Evolutionary conservation across 164 flowering plant species (phyloP).

Genomic region (Dillenia turbinata): DNA sequence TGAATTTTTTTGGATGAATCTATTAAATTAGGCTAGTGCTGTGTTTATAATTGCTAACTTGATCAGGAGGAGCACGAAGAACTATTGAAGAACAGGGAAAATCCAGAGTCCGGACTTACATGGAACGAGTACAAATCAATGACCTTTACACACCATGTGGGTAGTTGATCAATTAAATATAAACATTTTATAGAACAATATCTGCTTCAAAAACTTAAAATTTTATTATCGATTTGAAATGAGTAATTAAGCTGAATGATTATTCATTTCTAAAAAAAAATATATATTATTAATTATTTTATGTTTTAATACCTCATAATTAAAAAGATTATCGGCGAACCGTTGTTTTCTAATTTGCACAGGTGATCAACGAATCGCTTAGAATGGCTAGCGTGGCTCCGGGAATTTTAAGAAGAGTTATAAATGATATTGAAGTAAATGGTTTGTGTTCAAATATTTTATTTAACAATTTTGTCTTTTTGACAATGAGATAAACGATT

Average conservation of each 20-base stretch:
- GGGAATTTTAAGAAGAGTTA: slow-evolving; percentile 22
- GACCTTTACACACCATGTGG: slow-evolving; percentile 33
- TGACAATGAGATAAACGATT: too few relatives aligned
- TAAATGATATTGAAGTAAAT: slow-evolving; percentile 32
- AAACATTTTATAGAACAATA: too few relatives aligned
- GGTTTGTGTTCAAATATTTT: slow-evolving; percentile 15
- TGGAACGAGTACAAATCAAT: slow-evolving; percentile 44
- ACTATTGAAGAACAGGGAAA: slow-evolving; percentile 20
- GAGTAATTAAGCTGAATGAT: too few relatives aligned
- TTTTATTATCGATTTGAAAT: too few relatives aligned
- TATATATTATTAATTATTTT: too few relatives aligned
- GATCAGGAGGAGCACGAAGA: slow-evolving; percentile 34
- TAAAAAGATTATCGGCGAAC: too few relatives aligned
- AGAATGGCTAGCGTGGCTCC: slow-evolving; percentile 30
- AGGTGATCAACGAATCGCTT: slow-evolving; percentile 44
- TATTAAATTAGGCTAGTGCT: too few relatives aligned
- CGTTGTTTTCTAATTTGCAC: neutral
- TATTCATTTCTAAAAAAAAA: too few relatives aligned
- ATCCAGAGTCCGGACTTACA: slow-evolving; percentile 20
- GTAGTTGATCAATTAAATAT: neutral
- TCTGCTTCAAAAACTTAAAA: too few relatives aligned
- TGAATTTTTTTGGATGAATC: neutral
- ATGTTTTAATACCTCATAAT: too few relatives aligned
- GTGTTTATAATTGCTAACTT: neutral
- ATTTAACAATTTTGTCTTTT: neutral